These are phyloP conservation scores for Chrysoporthe puriensis DNA, from an alignment of 2,329 filamentous ascomycete species.

Conservation along the genomic window DNA sequence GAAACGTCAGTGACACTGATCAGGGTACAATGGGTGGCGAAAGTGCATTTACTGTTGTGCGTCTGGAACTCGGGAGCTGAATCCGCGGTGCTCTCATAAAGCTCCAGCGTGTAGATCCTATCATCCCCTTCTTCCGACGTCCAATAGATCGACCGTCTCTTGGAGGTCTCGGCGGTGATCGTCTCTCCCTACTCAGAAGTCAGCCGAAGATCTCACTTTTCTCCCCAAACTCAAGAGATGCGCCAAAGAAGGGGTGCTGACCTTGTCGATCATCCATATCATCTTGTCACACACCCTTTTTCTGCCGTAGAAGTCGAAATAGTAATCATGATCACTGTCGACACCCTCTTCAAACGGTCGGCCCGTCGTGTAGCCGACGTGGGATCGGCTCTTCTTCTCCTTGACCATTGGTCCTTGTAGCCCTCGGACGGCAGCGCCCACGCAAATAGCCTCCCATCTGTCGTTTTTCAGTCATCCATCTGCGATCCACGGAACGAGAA, in stretches of 20 bases:
- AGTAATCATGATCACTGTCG: constrained; percentile 5
- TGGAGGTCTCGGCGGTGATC: constrained; percentile 4
- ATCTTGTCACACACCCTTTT: constrained; percentile 12
- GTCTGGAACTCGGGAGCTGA: constrained; percentile 6
- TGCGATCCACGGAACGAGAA: too few species aligned
- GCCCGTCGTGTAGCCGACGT: constrained; percentile 4
- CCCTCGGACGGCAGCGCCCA: constrained; percentile 11
- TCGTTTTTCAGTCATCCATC: background rate
- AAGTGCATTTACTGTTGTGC: background rate
- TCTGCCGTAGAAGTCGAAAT: constrained; percentile 4
- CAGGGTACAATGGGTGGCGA: background rate
- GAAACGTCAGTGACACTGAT: background rate
- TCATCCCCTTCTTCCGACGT: constrained; percentile 1
- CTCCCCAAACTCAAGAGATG: too few species aligned
- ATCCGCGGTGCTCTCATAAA: constrained; percentile 11
- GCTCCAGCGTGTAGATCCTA: constrained; percentile 1
- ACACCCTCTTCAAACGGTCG: background rate
- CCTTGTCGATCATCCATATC: constrained; percentile 16
- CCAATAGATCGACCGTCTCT: constrained; percentile 9
- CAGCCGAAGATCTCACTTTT: background rate
- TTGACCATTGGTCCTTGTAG: constrained; percentile 9
- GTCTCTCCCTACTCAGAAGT: constrained; percentile 3
- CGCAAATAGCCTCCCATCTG: constrained; percentile 16
- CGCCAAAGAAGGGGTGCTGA: background rate
- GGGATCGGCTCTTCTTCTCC: constrained; percentile 15